Percentiles rank a stretch among this genome's conserved stretches.
Conservation (phyloP, 345 rosid genomes). For the Kernera saxatilis region DNA sequence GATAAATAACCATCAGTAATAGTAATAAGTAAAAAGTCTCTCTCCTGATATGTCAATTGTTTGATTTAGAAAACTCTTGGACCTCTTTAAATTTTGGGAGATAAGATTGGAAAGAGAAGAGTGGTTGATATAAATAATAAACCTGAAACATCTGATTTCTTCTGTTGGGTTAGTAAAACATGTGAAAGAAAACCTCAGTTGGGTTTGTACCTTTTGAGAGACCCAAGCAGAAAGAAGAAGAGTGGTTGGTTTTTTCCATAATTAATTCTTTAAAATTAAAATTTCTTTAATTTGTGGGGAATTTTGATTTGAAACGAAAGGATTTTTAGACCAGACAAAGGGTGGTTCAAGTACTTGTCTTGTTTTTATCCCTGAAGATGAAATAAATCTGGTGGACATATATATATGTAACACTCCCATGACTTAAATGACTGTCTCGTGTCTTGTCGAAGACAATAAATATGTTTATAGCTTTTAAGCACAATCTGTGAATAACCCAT, state of each 20-base stretch:
- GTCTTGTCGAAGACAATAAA: conserved; percentile 18
- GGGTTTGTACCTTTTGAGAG: conserved; percentile 26
- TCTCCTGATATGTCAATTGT: conserved; percentile 7
- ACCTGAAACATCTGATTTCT: conserved; percentile 26
- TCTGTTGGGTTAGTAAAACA: conserved; percentile 23
- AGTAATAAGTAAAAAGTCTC: conserved; percentile 11
- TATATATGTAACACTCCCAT: background rate
- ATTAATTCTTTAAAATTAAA: background rate
- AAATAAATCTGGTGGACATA: conserved; percentile 12
- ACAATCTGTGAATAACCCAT: conserved; percentile 7
- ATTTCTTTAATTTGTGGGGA: background rate
- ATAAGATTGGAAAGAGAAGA: conserved; percentile 18
- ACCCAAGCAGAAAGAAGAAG: conserved; percentile 9
- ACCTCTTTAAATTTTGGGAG: conserved; percentile 3
- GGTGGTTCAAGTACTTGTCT: conserved; percentile 27
- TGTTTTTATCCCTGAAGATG: conserved; percentile 29
- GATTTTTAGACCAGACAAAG: conserved; percentile 25
- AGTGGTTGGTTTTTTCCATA: conserved; percentile 19
- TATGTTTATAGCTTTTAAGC: conserved; percentile 15
- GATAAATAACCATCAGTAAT: conserved; percentile 14
- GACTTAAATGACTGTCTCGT: conserved; percentile 11
- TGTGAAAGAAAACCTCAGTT: conserved; percentile 26
- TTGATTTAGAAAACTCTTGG: conserved; percentile 10
- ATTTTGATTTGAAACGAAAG: conserved; percentile 19
- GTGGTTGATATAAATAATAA: conserved; percentile 21